phyloP scores from a whole-genome alignment of 2,329 filamentous ascomycete species.

The Ceratocystis ficicola region DNA sequence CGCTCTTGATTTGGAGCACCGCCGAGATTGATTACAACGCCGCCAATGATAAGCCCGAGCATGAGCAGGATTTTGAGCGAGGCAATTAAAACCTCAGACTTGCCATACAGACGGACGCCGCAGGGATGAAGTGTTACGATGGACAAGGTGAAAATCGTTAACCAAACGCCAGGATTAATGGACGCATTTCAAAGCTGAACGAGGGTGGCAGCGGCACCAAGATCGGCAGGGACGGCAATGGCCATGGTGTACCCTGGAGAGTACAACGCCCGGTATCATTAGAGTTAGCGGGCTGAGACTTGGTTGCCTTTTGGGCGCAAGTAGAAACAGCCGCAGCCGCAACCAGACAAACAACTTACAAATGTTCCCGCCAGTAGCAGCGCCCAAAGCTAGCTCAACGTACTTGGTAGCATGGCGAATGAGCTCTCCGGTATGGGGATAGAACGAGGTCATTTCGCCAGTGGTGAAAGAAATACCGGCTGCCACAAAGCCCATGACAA shows the following conservation, averaged over 20 bases:
- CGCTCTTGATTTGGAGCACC: slow-evolving; percentile 31
- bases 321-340: no score
- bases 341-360: slow-evolving; percentile 1
- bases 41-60: slow-evolving; percentile 31
- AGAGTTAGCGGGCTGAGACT: no score
- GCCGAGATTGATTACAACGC: slow-evolving; percentile 32
- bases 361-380: slow-evolving; percentile 20
- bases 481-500: slow-evolving; percentile 38
- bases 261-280: slow-evolving; percentile 25
- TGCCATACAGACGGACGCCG: slow-evolving; percentile 34
- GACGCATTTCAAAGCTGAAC: slow-evolving; percentile 30
- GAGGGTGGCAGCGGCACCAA: slow-evolving; percentile 32
- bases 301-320: no score
- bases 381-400: slow-evolving; percentile 29
- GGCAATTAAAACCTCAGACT: slow-evolving; percentile 39
- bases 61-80: slow-evolving; percentile 36
- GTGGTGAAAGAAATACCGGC: slow-evolving; percentile 43
- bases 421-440: slow-evolving; percentile 28
- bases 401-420: slow-evolving; percentile 27
- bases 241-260: slow-evolving; percentile 37
- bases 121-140: slow-evolving; percentile 32
- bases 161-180: slow-evolving; percentile 32
- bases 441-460: slow-evolving; percentile 29
- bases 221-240: slow-evolving; percentile 31
- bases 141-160: slow-evolving; percentile 29